A percentile compares a stretch with the other conserved stretches of the same genome.
phyloP scores from a whole-genome alignment of 2,329 filamentous ascomycete species.

The Penicillium hordei region DNA sequence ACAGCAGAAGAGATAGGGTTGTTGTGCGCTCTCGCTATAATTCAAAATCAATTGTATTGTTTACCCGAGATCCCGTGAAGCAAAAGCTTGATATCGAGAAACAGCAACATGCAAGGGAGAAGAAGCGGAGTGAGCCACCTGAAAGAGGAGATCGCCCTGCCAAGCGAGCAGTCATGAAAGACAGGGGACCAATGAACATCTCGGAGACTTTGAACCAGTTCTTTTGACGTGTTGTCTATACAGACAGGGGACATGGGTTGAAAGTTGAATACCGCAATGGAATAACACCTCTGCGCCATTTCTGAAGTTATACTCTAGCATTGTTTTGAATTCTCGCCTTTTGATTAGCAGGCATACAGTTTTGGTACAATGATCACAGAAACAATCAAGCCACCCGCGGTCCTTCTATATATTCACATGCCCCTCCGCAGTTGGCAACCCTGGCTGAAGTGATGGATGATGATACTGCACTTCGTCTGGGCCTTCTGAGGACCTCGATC shows the following conservation, averaged over 20 bases:
- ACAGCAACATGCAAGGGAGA: background rate
- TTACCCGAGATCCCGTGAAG: background rate
- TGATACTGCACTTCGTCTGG: no score
- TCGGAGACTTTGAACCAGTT: slow-evolving; percentile 2
- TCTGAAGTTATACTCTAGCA: background rate
- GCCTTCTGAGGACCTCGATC: no score
- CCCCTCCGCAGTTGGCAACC: no score
- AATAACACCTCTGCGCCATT: no score
- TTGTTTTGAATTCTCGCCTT: background rate
- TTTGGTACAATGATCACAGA: background rate
- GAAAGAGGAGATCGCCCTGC: background rate
- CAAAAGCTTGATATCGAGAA: background rate
- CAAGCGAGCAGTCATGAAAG: slow-evolving; percentile 11
- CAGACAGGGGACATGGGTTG: background rate
- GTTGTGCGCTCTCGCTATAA: slow-evolving; percentile 7
- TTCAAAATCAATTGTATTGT: slow-evolving; percentile 6
- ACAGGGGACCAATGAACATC: background rate
- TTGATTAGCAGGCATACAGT: background rate
- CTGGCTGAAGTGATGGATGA: no score
- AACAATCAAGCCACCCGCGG: background rate
- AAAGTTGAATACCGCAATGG: background rate
- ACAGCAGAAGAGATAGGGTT: slow-evolving; percentile 1
- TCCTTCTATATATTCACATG: no score
- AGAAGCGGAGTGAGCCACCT: background rate
- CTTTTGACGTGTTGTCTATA: background rate